phyloP scores from a whole-genome alignment of 345 rosid species.

The Sisymbrium irio region DNA sequence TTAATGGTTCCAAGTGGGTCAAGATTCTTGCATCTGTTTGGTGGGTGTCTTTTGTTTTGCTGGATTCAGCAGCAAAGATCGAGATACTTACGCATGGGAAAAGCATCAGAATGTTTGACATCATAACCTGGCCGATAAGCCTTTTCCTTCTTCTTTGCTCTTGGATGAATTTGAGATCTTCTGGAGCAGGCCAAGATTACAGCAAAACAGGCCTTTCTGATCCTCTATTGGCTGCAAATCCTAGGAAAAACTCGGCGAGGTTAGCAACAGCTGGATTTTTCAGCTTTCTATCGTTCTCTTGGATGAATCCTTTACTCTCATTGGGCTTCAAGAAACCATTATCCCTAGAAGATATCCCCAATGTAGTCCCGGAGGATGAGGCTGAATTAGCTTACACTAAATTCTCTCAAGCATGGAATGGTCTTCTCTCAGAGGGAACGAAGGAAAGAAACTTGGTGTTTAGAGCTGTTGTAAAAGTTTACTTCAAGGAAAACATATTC shows the following conservation, averaged over 20 bases:
- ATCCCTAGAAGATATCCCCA: conserved; percentile 56
- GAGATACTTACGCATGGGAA: conserved; percentile 35
- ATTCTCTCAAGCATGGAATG: conserved; percentile 53
- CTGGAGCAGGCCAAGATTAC: conserved; percentile 8
- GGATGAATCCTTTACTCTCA: conserved; percentile 61
- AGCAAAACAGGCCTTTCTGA: conserved; percentile 40
- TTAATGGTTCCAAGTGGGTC: conserved; percentile 43
- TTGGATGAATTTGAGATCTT: conserved; percentile 38
- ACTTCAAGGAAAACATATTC: conserved; percentile 52
- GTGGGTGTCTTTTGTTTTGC: conserved; percentile 62
- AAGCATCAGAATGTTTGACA: conserved; percentile 37
- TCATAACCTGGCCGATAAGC: conserved; percentile 48
- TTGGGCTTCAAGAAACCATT: conserved; percentile 61
- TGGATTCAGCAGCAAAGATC: conserved; percentile 46
- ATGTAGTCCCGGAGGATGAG: conserved; percentile 53
- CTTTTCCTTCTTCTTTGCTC: conserved; percentile 57
- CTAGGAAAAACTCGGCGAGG: conserved; percentile 19
- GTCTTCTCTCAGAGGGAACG: conserved; percentile 29
- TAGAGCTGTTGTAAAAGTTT: conserved; percentile 45
- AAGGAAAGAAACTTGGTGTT: conserved; percentile 45
- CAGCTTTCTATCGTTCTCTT: conserved; percentile 55
- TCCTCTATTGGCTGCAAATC: conserved; percentile 42
- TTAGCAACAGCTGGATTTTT: conserved; percentile 47
- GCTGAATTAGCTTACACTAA: conserved; percentile 50
- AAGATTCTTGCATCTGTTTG: conserved; percentile 46